Percentiles rank a stretch among this genome's conserved stretches.
Conservation (phyloP, 768 basidiomycete species). For the Polyporus arcularius region DNA sequence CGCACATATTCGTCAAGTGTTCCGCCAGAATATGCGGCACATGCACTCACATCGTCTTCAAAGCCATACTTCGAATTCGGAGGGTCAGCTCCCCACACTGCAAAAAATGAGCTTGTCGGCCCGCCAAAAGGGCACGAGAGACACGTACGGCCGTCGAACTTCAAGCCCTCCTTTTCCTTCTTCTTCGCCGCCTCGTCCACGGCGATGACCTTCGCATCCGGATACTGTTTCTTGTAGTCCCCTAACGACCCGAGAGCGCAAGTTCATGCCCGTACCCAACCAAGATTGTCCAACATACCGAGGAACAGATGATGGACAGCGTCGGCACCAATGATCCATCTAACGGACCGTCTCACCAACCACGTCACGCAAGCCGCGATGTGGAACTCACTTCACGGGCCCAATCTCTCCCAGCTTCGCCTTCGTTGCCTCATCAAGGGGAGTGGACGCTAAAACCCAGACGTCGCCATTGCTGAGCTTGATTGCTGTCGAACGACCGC, state of each 20-base stretch:
- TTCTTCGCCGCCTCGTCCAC: conserved; percentile 56
- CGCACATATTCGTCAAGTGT: neutral
- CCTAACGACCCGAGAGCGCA: conserved; percentile 37
- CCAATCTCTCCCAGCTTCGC: conserved; percentile 62
- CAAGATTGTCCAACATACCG: conserved; percentile 39
- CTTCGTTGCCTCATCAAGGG: conserved; percentile 66
- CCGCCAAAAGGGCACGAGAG: neutral
- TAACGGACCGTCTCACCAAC: conserved; percentile 20
- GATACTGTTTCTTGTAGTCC: conserved; percentile 71
- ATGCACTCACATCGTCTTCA: conserved; percentile 57
- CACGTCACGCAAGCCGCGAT: neutral
- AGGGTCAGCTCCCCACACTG: conserved; percentile 19
- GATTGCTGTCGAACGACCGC: conserved; percentile 83
- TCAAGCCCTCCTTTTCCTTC: conserved; percentile 51
- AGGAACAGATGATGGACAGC: conserved; percentile 61
- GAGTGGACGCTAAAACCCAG: conserved; percentile 84
- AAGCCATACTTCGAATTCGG: conserved; percentile 71
- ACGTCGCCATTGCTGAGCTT: conserved; percentile 66
- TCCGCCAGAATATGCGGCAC: neutral
- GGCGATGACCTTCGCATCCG: conserved; percentile 69
- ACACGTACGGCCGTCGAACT: conserved; percentile 63
- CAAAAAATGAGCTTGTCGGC: no score
- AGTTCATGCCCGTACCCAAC: neutral
- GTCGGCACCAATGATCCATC: conserved; percentile 62
- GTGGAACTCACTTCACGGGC: conserved; percentile 55